Conservation (phyloP, 805 yeast species). For the Metschnikowia vanudenii region DNA sequence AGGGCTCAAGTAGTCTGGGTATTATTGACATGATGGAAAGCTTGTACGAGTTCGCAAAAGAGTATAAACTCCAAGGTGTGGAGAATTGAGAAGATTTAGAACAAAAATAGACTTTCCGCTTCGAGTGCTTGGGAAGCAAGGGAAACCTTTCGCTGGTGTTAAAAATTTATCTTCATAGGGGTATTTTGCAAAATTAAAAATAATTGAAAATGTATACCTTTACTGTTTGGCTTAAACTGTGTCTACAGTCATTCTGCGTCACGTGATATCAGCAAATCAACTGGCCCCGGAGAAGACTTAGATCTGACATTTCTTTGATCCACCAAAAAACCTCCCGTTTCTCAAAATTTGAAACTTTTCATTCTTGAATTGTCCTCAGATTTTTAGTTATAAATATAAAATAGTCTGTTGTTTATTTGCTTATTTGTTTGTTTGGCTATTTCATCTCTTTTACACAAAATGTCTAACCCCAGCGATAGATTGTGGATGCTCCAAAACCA, state of each 20-base stretch:
- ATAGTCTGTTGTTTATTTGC: neutral
- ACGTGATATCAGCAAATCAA: constrained; percentile 8
- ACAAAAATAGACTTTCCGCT: neutral
- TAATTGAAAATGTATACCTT: too few species aligned
- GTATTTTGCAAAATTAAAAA: too few species aligned
- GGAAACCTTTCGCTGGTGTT: too few species aligned
- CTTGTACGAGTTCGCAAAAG: constrained; percentile 46
- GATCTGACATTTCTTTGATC: neutral
- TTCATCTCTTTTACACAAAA: neutral
- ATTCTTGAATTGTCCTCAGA: too few species aligned
- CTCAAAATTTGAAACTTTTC: too few species aligned
- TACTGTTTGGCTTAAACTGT: neutral
- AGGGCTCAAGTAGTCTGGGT: constrained; percentile 36
- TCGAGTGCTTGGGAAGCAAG: neutral
- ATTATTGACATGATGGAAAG: constrained; percentile 56
- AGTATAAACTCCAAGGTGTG: constrained; percentile 43
- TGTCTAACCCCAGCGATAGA: constrained; percentile 18
- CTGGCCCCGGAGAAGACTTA: neutral
- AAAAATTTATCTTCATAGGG: too few species aligned
- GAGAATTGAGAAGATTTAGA: constrained; percentile 23
- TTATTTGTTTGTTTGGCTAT: too few species aligned
- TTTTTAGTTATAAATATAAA: neutral
- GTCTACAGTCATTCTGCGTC: neutral
- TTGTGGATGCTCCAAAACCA: constrained; percentile 22
- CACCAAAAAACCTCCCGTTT: neutral